Base-by-base conservation (phyloP, 768 basidiomycete species). In the Tulasnella sp. region DNA sequence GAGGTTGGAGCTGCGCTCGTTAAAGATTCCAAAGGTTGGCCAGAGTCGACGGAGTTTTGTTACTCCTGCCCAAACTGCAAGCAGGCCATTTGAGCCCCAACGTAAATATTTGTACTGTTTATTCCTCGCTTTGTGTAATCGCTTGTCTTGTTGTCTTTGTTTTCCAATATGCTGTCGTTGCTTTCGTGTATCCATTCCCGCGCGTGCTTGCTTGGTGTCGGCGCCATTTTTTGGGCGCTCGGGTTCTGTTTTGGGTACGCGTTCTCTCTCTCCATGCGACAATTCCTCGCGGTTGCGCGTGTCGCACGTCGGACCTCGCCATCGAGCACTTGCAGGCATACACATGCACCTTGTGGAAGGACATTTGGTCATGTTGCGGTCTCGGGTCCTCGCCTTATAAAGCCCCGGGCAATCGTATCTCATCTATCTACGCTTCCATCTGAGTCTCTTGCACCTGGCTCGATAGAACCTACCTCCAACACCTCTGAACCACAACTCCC, bases 301-400 rank as follows among this genome's bases (percentile, higher is more conserved):
- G 27, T 68, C 62, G 31, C 62, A 31, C 31, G 31, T 68, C 62
- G 62, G 31, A 36, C 31, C 31, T 68, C 62, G 27, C 62, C 62
- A 68, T 68, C 62, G 31, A 68, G 12, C 62, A 68, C 62, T 36
- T 36, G n/a, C 62, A 68, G 36, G 12, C 31, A 36, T 68, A 34
- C 62, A 68, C 62, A 68, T 31, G 34, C 62, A 36, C 62, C 62
- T 68, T 68, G 27, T 68, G 62, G 62, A 68, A 68, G 62, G 62
- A 16, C 62, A 68, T 68, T 68, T 68, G 62, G 62, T 68, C 62
- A 68, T 68, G 62, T 68, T 68, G 62, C 62, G 62, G 62, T 27
- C 31, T 31, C 62, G 27, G 62, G 34, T 16, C 62, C 9, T 34
- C 62, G 62, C 4, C 8, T 7, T 68, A 68, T 68, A 68, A 68